Evolutionary conservation across 768 basidiomycete genomes (phyloP).

Genomic region (Phaeolepiota aurea): DNA sequence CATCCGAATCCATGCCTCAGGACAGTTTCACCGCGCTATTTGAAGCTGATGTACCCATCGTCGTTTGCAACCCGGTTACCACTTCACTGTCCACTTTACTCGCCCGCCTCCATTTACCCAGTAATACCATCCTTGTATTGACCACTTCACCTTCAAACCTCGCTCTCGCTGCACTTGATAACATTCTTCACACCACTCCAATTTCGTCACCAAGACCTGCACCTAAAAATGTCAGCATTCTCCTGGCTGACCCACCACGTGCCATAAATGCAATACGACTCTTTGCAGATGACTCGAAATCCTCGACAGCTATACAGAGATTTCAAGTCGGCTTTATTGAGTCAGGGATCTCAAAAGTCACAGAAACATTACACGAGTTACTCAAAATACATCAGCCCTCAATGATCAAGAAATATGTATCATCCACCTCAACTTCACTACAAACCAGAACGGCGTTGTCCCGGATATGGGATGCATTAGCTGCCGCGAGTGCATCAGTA

Average conservation of each 20-base stretch:
- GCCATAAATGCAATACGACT: slow-evolving; percentile 45
- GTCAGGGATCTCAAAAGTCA: slow-evolving; percentile 49
- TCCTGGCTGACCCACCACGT: slow-evolving; percentile 51
- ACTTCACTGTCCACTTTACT: slow-evolving; percentile 34
- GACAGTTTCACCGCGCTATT: slow-evolving; percentile 16
- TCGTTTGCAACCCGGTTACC: slow-evolving; percentile 55
- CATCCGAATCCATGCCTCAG: slow-evolving; percentile 7
- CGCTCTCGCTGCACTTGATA: slow-evolving; percentile 6
- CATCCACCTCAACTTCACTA: slow-evolving; percentile 13
- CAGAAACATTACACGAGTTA: slow-evolving; percentile 24
- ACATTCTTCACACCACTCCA: background rate
- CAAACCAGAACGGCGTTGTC: slow-evolving; percentile 27
- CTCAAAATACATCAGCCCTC: slow-evolving; percentile 7
- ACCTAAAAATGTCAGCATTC: slow-evolving; percentile 13
- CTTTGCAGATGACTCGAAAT: slow-evolving; percentile 36
- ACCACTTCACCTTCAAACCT: slow-evolving; percentile 18
- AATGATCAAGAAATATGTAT: slow-evolving; percentile 2
- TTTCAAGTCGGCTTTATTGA: slow-evolving; percentile 57
- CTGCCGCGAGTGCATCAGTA: slow-evolving; percentile 24
- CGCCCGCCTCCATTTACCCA: slow-evolving; percentile 19
- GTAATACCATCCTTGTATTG: slow-evolving; percentile 38
- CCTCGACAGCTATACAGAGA: slow-evolving; percentile 44
- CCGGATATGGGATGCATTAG: slow-evolving; percentile 31
- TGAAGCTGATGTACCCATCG: slow-evolving; percentile 53
- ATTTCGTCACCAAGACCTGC: background rate